Evolutionary conservation across 352 stramenopile species (phyloP).

Genomic region (Phytophthora fragariae): DNA sequence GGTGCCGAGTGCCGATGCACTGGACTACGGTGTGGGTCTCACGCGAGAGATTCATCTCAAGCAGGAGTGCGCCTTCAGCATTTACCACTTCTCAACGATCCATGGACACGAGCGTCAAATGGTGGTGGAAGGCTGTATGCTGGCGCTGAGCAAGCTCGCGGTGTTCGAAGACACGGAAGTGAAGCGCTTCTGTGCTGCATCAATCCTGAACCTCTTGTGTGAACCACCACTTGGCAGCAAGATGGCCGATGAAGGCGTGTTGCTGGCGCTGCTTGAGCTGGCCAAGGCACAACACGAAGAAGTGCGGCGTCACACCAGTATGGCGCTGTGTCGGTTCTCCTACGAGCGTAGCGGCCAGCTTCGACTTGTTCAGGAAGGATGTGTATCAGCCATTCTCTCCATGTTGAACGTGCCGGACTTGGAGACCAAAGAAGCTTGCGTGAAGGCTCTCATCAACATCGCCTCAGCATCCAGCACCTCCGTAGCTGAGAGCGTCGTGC

Average conservation of each 20-base stretch:
- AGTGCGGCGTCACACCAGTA: constrained; percentile 84
- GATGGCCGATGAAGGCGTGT: constrained; percentile 83
- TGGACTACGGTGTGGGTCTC: constrained; percentile 46
- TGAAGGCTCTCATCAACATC: constrained; percentile 90
- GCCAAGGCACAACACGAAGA: constrained; percentile 84
- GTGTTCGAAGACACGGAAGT: constrained; percentile 86
- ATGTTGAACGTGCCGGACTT: constrained; percentile 85
- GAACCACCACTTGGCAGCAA: constrained; percentile 47
- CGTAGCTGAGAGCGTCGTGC: constrained; percentile 79
- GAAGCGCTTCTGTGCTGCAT: constrained; percentile 83
- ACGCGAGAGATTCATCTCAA: constrained; percentile 76
- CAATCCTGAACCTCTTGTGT: constrained; percentile 82
- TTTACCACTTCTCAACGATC: constrained; percentile 82
- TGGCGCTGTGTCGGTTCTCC: constrained; percentile 84
- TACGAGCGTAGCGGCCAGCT: constrained; percentile 77
- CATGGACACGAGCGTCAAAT: constrained; percentile 77
- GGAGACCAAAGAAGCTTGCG: constrained; percentile 84
- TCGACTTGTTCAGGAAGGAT: constrained; percentile 82
- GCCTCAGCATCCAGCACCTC: constrained; percentile 65
- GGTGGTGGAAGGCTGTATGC: constrained; percentile 78
- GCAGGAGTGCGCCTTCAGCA: constrained; percentile 83
- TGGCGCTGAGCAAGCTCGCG: constrained; percentile 73
- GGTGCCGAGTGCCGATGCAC: constrained; percentile 37
- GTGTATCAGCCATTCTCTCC: constrained; percentile 82
- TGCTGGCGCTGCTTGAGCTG: constrained; percentile 76